A percentile compares a stretch with the other conserved stretches of the same genome.
Conservation (phyloP, 768 basidiomycete genomes). For the Dendrothele bispora region DNA sequence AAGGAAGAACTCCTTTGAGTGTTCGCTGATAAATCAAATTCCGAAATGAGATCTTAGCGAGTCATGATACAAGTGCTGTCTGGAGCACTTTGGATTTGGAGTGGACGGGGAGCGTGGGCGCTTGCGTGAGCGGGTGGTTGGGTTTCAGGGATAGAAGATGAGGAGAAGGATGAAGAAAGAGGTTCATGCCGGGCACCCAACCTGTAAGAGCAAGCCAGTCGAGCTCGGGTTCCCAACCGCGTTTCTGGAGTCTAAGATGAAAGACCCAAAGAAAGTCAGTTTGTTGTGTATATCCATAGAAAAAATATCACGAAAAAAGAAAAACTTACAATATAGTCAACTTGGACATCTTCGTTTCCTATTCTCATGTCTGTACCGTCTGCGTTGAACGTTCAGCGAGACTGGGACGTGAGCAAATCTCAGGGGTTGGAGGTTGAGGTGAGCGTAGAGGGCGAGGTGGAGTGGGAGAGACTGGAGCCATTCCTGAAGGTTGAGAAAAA, state of each 20-base stretch:
- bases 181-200: conserved; percentile 62
- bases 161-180: too few relatives aligned
- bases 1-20: conserved; percentile 77
- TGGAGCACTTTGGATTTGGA: too few relatives aligned
- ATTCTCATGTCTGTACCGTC: conserved; percentile 97
- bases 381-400: conserved; percentile 86
- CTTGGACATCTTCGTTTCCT: conserved; percentile 84
- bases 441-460: conserved; percentile 86
- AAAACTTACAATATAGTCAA: conserved; percentile 74
- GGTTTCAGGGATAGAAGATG: too few relatives aligned
- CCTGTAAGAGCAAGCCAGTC: conserved; percentile 94
- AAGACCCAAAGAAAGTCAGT: not conserved
- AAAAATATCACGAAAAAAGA: not conserved
- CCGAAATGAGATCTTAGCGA: too few relatives aligned
- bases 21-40: conserved; percentile 64
- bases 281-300: too few relatives aligned
- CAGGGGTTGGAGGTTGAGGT: too few relatives aligned
- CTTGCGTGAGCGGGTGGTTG: too few relatives aligned
- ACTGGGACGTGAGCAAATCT: conserved; percentile 90
- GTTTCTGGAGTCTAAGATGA: conserved; percentile 61
- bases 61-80: too few relatives aligned
- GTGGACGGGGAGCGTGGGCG: too few relatives aligned
- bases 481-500: conserved; percentile 68
- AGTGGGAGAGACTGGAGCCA: too few relatives aligned
- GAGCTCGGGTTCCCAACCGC: conserved; percentile 86